These are phyloP conservation scores for Hygrocybe coccinea DNA, from an alignment of 768 basidiomycete genomes.

Conservation along the genomic window DNA sequence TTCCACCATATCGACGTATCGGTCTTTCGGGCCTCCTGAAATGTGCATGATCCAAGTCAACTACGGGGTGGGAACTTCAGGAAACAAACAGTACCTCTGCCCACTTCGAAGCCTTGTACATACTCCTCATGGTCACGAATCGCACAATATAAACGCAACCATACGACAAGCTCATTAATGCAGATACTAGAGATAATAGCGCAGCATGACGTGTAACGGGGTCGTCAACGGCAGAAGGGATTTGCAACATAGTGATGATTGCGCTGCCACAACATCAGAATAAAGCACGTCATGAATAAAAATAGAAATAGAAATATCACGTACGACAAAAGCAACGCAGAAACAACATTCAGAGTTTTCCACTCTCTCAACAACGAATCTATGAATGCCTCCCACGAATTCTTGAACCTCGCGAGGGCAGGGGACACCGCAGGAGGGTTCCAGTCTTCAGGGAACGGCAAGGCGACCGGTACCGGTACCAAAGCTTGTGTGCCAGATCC, in stretches of 20 bases:
- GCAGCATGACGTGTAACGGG: slow-evolving; percentile 60
- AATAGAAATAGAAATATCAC: slow-evolving; percentile 11
- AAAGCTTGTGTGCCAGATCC: slow-evolving; percentile 23
- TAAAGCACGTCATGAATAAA: neutral
- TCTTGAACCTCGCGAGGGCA: slow-evolving; percentile 58
- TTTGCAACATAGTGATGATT: slow-evolving; percentile 66
- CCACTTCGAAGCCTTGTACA: slow-evolving; percentile 68
- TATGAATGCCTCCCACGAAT: slow-evolving; percentile 68
- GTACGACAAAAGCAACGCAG: slow-evolving; percentile 51
- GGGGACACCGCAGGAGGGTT: slow-evolving; percentile 52
- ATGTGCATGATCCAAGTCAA: neutral
- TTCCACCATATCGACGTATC: slow-evolving; percentile 41
- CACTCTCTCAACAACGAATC: slow-evolving; percentile 66
- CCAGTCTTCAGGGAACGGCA: slow-evolving; percentile 55
- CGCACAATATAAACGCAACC: slow-evolving; percentile 71
- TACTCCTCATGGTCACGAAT: slow-evolving; percentile 67
- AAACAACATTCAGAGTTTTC: slow-evolving; percentile 73
- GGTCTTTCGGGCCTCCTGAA: slow-evolving; percentile 52
- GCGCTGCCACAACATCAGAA: slow-evolving; percentile 38
- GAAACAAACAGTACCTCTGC: slow-evolving; percentile 49
- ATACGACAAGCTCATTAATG: slow-evolving; percentile 65
- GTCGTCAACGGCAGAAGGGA: slow-evolving; percentile 47
- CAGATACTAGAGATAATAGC: slow-evolving; percentile 59
- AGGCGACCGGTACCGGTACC: slow-evolving; percentile 17
- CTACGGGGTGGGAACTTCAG: neutral